Conservation (phyloP, 2,329 filamentous ascomycete species). For the Botrytis byssoidea region DNA sequence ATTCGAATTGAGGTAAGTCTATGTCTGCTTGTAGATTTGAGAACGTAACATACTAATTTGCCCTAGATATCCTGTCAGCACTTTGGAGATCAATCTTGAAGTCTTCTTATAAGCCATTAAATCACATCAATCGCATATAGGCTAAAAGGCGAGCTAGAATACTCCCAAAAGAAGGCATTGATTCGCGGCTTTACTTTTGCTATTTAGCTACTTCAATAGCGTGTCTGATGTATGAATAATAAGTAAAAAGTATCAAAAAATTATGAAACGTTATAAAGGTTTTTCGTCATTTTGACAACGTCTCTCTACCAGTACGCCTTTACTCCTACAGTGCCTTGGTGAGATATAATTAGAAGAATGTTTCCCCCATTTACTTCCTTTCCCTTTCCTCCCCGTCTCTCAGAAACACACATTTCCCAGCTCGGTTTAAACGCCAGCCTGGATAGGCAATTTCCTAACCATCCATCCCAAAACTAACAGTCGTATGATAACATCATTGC, state of each 20-base stretch:
- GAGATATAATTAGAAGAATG: background rate
- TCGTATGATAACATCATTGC: conserved; percentile 40
- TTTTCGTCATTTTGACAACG: background rate
- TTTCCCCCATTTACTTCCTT: background rate
- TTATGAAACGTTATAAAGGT: background rate
- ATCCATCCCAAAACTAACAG: background rate
- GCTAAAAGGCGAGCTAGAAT: background rate
- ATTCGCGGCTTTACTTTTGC: conserved; percentile 5
- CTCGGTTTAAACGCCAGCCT: conserved; percentile 9
- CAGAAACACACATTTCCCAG: background rate
- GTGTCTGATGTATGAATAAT: conserved; percentile 31
- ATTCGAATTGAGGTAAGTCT: conserved; percentile 75
- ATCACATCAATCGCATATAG: background rate
- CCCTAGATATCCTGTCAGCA: conserved; percentile 81
- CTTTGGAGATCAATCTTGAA: conserved; percentile 91
- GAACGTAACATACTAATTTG: conserved; percentile 24
- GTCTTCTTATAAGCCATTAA: conserved; percentile 67
- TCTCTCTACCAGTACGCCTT: conserved; percentile 27
- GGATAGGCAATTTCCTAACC: conserved; percentile 7
- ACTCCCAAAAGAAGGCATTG: background rate
- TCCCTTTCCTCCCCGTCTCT: background rate
- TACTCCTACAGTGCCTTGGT: conserved; percentile 29
- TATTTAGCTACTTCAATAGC: conserved; percentile 22
- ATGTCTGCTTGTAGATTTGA: too few species aligned
- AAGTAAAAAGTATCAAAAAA: conserved; percentile 12